Percentiles rank a stretch among this genome's conserved stretches.
Evolutionary conservation across 257 asterid genomes (phyloP).

Genomic region (Galeopsis tetrahit): DNA sequence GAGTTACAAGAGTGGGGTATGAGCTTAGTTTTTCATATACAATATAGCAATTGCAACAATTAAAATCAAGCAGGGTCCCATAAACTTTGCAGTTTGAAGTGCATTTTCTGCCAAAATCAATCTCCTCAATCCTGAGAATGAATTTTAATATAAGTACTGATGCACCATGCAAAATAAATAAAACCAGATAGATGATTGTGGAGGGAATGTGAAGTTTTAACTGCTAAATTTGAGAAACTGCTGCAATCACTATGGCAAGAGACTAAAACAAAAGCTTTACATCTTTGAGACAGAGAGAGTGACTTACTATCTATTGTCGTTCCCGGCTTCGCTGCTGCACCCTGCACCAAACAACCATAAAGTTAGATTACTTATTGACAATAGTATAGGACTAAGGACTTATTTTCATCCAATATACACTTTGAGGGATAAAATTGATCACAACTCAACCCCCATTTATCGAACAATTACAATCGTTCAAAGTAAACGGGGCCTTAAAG

Average conservation of each 20-base stretch:
- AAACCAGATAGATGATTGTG: no score
- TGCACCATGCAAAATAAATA: background rate
- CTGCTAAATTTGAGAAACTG: no score
- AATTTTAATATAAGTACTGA: background rate
- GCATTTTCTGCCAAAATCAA: constrained; percentile 22
- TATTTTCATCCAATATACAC: background rate
- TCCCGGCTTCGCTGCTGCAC: constrained; percentile 34
- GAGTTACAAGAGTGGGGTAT: background rate
- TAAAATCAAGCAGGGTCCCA: constrained; percentile 24
- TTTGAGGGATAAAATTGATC: background rate
- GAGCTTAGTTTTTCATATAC: constrained; percentile 21
- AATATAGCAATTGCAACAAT: constrained; percentile 30
- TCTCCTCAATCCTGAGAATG: constrained; percentile 39
- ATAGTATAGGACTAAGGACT: background rate
- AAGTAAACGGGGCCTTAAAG: background rate
- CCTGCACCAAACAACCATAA: constrained; percentile 40
- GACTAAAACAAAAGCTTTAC: no score
- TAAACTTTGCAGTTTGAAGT: constrained; percentile 13
- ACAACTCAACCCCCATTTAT: background rate
- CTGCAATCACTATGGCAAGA: no score
- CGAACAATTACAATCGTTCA: background rate
- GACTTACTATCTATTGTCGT: constrained; percentile 52
- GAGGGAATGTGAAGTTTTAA: no score
- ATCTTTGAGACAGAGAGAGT: background rate
- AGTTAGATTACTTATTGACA: background rate